Conservation (phyloP, 108 stramenopile genomes). For the Pseudonitzschia pungens region DNA sequence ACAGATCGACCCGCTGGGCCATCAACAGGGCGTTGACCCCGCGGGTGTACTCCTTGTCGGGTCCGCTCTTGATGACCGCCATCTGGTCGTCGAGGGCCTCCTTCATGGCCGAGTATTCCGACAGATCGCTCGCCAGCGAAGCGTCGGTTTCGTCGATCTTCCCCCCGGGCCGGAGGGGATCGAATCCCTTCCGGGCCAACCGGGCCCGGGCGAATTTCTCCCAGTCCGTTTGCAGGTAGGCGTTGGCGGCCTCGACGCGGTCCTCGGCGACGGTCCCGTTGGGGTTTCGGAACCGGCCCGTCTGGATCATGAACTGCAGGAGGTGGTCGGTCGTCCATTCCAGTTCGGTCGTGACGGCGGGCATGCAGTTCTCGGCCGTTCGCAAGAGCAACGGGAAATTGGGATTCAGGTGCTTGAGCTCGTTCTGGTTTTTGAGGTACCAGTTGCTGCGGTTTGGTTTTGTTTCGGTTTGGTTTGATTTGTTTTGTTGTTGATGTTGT, state of each 20-base stretch:
- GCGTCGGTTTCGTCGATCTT: slow-evolving; percentile 56
- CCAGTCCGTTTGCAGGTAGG: slow-evolving; percentile 62
- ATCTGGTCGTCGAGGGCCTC: slow-evolving; percentile 58
- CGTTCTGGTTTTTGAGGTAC: slow-evolving; percentile 74
- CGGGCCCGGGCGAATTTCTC: slow-evolving; percentile 37
- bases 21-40: slow-evolving; percentile 80
- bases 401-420: slow-evolving; percentile 79
- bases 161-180: slow-evolving; percentile 66
- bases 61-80: slow-evolving; percentile 58
- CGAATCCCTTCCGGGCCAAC: slow-evolving; percentile 70
- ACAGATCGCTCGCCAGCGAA: slow-evolving; percentile 47
- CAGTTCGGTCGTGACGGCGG: slow-evolving; percentile 81
- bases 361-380: slow-evolving; percentile 80
- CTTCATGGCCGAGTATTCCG: slow-evolving; percentile 61
- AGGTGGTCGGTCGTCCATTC: slow-evolving; percentile 79
- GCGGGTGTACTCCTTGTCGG: slow-evolving; percentile 69
- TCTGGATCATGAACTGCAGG: slow-evolving; percentile 84
- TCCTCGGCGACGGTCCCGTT: slow-evolving; percentile 69
- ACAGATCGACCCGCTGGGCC: slow-evolving; percentile 86
- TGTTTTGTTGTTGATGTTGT: background rate
- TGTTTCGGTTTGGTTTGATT: too few species aligned
- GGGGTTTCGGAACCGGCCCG: slow-evolving; percentile 66
- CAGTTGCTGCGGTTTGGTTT: slow-evolving; percentile 54
- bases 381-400: slow-evolving; percentile 81
- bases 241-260: slow-evolving; percentile 75